Evolutionary conservation across 495 filamentous ascomycete genomes (phyloP).

Genomic region (Haplographium delicatum): DNA sequence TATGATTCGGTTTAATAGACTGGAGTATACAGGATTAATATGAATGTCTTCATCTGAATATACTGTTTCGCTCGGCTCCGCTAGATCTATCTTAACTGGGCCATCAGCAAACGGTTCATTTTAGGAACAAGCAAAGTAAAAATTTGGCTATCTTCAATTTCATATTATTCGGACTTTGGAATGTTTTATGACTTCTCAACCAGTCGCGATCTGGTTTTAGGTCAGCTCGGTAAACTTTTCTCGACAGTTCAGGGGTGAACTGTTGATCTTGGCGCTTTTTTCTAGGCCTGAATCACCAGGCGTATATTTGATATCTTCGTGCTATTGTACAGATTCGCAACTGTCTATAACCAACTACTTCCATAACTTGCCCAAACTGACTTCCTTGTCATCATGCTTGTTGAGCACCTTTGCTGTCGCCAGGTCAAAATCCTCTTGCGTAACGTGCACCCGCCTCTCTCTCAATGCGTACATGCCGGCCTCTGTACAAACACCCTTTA

Average conservation of each 20-base stretch:
- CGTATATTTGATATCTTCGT: background rate
- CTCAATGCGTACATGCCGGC: conserved; percentile 96
- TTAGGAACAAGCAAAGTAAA: too few species aligned
- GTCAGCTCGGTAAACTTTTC: conserved; percentile 14
- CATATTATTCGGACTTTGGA: too few species aligned
- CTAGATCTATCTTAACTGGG: too few species aligned
- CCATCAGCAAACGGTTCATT: too few species aligned
- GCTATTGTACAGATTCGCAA: conserved; percentile 1
- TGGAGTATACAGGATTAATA: too few species aligned
- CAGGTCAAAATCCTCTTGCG: conserved; percentile 98
- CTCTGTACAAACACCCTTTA: conserved; percentile 96
- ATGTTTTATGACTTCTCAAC: too few species aligned
- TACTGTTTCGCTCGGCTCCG: too few species aligned
- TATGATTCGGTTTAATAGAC: too few species aligned
- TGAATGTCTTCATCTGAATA: too few species aligned
- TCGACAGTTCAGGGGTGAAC: background rate
- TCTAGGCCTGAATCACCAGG: background rate
- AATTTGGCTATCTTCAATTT: too few species aligned
- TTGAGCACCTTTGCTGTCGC: conserved; percentile 99
- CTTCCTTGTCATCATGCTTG: conserved; percentile 99
- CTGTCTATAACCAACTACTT: conserved; percentile 50
- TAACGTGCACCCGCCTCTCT: conserved; percentile 94
- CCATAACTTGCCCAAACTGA: conserved; percentile 83
- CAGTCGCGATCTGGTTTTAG: too few species aligned
- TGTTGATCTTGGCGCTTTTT: background rate